These are phyloP conservation scores for Penicillium silybi DNA, from an alignment of 495 filamentous ascomycete genomes.

Conservation along the genomic window DNA sequence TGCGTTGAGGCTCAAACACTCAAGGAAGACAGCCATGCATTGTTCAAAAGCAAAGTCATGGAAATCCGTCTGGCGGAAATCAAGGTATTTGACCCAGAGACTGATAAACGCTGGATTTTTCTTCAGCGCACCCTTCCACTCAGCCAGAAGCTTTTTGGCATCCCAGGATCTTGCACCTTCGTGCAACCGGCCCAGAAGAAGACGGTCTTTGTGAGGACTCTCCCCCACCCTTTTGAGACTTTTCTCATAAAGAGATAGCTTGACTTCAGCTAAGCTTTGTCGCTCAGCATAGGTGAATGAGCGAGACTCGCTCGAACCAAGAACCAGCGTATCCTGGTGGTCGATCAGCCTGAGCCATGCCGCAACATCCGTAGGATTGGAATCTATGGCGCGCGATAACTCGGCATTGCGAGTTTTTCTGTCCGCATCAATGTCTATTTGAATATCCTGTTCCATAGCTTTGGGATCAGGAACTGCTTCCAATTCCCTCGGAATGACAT, in stretches of 20 bases:
- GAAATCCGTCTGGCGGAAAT: conserved; percentile 70
- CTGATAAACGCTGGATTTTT: conserved; percentile 53
- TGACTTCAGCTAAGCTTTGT: conserved; percentile 69
- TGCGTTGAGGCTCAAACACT: conserved; percentile 52
- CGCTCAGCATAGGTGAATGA: conserved; percentile 57
- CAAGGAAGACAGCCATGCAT: conserved; percentile 51
- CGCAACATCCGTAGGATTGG: conserved; percentile 59
- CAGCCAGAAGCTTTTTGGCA: conserved; percentile 49
- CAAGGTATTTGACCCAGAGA: conserved; percentile 71
- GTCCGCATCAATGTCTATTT: conserved; percentile 33
- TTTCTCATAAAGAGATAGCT: conserved; percentile 75
- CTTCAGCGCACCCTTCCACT: conserved; percentile 61
- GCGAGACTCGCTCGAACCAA: conserved; percentile 31
- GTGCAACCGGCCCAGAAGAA: conserved; percentile 65
- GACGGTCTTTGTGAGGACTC: conserved; percentile 42
- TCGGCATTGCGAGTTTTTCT: conserved; percentile 50
- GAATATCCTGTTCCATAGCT: conserved; percentile 28
- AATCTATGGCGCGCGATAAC: conserved; percentile 55
- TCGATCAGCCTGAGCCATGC: conserved; percentile 74
- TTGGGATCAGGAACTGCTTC: conserved; percentile 51
- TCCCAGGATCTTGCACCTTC: conserved; percentile 74
- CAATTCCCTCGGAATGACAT: conserved; percentile 46
- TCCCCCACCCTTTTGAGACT: conserved; percentile 57
- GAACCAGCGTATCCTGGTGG: conserved; percentile 65
- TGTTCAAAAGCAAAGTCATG: conserved; percentile 64